Conservation (phyloP, 208 protist genomes). For the Leishmania martiniquensis region DNA sequence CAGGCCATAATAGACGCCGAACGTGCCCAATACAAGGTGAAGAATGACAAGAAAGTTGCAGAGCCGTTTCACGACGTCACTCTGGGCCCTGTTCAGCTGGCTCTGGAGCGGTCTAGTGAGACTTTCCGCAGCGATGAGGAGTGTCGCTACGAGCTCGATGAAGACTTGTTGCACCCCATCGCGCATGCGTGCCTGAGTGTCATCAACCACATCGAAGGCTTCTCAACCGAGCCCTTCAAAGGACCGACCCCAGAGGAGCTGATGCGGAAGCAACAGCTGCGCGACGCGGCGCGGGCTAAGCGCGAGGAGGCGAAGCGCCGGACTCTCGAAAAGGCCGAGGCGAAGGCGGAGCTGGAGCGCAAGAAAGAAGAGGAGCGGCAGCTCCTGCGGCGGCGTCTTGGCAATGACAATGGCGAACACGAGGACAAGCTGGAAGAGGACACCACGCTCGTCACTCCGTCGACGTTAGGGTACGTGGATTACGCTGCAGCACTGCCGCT, state of each 20-base stretch:
- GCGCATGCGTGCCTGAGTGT: constrained; percentile 75
- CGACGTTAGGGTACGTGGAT: constrained; percentile 49
- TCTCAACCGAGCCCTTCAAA: constrained; percentile 58
- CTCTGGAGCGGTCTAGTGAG: constrained; percentile 41
- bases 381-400: constrained; percentile 54
- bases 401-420: constrained; percentile 34
- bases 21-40: constrained; percentile 45
- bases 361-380: constrained; percentile 71
- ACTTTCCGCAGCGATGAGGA: constrained; percentile 78
- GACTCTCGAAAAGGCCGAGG: constrained; percentile 43
- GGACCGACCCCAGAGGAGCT: constrained; percentile 56
- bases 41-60: constrained; percentile 45
- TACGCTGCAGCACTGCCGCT: constrained; percentile 52
- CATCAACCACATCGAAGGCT: constrained; percentile 88
- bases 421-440: constrained; percentile 48
- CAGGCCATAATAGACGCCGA: constrained; percentile 69
- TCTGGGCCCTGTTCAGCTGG: constrained; percentile 39
- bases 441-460: constrained; percentile 47
- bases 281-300: constrained; percentile 57
- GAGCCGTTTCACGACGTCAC: constrained; percentile 73
- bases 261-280: constrained; percentile 55
- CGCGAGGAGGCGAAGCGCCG: constrained; percentile 63
- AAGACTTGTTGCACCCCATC: constrained; percentile 87
- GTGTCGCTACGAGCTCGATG: constrained; percentile 83
- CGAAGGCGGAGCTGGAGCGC: constrained; percentile 51